Base-by-base conservation (phyloP, 176 grass and related monocot genomes). In the Zoysia japonica region DNA sequence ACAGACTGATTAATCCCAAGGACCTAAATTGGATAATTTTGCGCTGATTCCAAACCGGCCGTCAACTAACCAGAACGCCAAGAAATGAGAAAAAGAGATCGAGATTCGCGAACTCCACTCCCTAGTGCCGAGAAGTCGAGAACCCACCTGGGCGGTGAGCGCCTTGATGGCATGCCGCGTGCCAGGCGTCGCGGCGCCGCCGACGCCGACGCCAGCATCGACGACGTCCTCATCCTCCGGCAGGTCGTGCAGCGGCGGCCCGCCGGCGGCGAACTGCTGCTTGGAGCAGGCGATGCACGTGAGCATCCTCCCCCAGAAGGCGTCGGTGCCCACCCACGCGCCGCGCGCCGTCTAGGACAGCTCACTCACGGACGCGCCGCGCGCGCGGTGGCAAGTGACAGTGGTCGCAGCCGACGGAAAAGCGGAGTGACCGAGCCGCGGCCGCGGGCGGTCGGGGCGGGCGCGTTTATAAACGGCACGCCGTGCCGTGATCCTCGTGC, bases 281-380 rank as follows among this genome's bases (percentile, higher is more conserved):
- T 85, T 98, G n/a, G 96, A 91, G 81, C 96, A 98, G 7, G 92
- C 90, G 82, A 98, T 87, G 92, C 96, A 98, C 70, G 96, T 94
- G 66, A 95, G 90, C 96, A 98, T 98, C 85, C 85, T 51, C 28
- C 28, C 40, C 13, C 15, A 1, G 28, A 28, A 28, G 28, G 28
- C 0, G 28, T 28, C 28, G 28, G 28, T 28, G 28, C 28, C 28
- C 28, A 28, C 28, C 28, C 28, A 28, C 28, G 28, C 28, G 28
- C 28, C 28, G 28, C 28, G 28, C 28, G 4, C 6, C 5, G 55
- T 17, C 16, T 5, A 78, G 15, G 41, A 12, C 61, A 15, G 49
- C 53, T 62, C 28, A 28, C 28, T 28, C 64, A 77, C 65, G 37
- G 57, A 20, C 57, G 46, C 28, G 28, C 28, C 28, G 28, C 28